Percentiles rank a stretch among this genome's conserved stretches.
phyloP scores from a whole-genome alignment of 2,329 filamentous ascomycete species.

The Clonostachys byssicola region DNA sequence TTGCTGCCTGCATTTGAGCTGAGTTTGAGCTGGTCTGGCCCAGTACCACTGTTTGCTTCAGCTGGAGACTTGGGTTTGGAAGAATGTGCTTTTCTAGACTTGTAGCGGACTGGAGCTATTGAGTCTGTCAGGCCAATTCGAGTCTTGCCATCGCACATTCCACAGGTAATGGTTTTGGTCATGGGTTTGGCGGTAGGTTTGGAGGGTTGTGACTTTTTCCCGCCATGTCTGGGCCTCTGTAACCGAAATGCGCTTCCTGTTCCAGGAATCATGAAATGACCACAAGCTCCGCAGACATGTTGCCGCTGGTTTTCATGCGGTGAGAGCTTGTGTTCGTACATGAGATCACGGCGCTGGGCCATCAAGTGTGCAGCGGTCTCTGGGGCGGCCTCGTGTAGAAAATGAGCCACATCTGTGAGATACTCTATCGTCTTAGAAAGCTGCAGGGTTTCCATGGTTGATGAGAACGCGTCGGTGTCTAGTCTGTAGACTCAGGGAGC shows the following conservation, averaged over 20 bases:
- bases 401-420: constrained; percentile 55
- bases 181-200: background rate
- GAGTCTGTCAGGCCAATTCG: constrained; percentile 21
- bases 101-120: background rate
- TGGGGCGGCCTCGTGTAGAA: constrained; percentile 47
- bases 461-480: no score
- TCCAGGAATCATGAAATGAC: constrained; percentile 54
- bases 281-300: constrained; percentile 55
- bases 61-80: background rate
- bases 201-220: background rate
- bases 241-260: constrained; percentile 34
- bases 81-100: background rate
- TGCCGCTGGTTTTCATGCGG: constrained; percentile 45
- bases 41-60: background rate
- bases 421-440: constrained; percentile 27
- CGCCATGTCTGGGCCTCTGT: constrained; percentile 11
- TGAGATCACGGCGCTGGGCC: constrained; percentile 43
- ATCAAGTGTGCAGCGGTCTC: constrained; percentile 57
- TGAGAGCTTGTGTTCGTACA: constrained; percentile 38
- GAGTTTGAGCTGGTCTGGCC: constrained; percentile 7
- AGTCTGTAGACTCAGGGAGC: no score
- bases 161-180: constrained; percentile 38
- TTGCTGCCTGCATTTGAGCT: constrained; percentile 56
- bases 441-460: background rate
- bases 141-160: constrained; percentile 38